Base-by-base conservation (phyloP, 345 rosid species). In the Eucalyptus pauciflora region DNA sequence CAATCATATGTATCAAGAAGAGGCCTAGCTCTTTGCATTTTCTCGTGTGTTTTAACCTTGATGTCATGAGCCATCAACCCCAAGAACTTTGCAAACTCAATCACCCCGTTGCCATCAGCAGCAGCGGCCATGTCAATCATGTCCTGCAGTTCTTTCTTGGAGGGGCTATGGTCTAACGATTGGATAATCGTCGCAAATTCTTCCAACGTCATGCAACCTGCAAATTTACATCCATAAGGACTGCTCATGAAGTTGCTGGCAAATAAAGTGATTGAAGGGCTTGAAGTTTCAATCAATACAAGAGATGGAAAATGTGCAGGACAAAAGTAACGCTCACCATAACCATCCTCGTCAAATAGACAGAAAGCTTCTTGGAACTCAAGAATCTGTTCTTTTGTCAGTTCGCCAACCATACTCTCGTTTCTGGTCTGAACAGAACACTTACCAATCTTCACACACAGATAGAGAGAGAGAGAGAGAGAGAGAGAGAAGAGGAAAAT, bases 111-210 rank as follows among this genome's bases (percentile, higher is more conserved):
- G 10, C 95, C 95, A 86, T 95, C 96, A 2, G 94, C 91, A 87
- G 96, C 98, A 17, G 94, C 94, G n/a, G 94, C 96, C 88, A 96
- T 98, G n/a, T 48, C 92, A 37, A 97, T 95, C 96, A 96, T 95
- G 89, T 94, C 96, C 11, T 90, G 94, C 58, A 96, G 94, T 79
- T 96, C 99, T 91, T 95, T 95, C 52, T 93, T 95, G 1, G 96
- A 93, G 4, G 97, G 99, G 67, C 92, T 94, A 88, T 93, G 96
- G 92, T 95, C 98, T 92, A 97, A 90, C 8, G 97, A 97, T 49
- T 93, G 91, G 45, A 97, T 95, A 91, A 96, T 96, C 10, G 93
- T 94, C 0, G 98, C 97, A 93, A 96, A 89, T 89, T 97, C 99
- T 88, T 96, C 99, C 31, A 92, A 87, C 3, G 98, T 96, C 87